Evolutionary conservation across 129 eudicot genomes (phyloP).

Genomic region (Oenanthe sinensis): DNA sequence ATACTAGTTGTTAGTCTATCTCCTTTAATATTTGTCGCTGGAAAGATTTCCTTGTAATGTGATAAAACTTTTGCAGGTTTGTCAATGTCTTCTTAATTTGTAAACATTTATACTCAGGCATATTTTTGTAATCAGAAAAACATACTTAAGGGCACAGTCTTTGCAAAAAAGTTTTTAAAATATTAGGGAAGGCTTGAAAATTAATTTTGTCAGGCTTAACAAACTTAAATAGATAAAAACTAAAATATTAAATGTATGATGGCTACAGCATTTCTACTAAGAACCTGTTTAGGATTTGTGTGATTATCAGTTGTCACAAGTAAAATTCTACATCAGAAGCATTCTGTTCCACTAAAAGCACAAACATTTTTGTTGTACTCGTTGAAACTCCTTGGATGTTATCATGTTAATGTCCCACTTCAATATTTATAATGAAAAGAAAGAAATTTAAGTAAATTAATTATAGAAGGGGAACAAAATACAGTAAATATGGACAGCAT

Average conservation of each 20-base stretch:
- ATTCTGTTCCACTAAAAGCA: background rate
- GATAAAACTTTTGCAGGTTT: background rate
- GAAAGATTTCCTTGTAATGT: background rate
- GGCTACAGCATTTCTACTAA: background rate
- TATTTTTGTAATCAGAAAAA: background rate
- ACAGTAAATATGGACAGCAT: no score
- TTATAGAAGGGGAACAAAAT: no score
- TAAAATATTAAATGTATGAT: background rate
- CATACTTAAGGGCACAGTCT: background rate
- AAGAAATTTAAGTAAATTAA: background rate
- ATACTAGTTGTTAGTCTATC: background rate
- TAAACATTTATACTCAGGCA: background rate
- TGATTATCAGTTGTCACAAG: background rate
- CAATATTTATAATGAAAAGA: background rate
- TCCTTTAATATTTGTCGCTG: background rate
- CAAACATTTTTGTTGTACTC: background rate
- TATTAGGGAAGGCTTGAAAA: background rate
- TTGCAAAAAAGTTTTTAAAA: background rate
- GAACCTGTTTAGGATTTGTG: background rate
- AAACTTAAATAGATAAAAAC: background rate
- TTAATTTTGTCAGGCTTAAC: background rate
- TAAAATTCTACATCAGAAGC: background rate
- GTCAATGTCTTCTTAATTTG: background rate
- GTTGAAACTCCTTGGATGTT: background rate
- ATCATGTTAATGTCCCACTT: background rate